These are phyloP conservation scores for Geranium brycei DNA, from an alignment of 345 rosid species.

Conservation along the genomic window DNA sequence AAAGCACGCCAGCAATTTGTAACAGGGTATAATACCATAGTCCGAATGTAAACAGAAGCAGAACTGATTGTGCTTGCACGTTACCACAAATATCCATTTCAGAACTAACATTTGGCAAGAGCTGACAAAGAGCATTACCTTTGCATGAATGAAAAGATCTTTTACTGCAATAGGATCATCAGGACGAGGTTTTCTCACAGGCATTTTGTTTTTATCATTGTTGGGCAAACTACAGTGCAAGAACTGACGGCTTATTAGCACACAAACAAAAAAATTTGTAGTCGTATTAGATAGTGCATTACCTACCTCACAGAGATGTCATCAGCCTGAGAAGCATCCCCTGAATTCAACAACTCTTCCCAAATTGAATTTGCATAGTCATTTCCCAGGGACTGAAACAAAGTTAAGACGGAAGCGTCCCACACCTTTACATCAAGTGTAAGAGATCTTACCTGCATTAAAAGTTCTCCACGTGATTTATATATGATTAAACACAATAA, in stretches of 20 bases:
- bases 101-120: background rate
- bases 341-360: constrained; percentile 56
- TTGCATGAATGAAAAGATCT: constrained; percentile 95
- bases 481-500: background rate
- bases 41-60: background rate
- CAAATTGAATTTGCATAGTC: constrained; percentile 51
- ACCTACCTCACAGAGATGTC: constrained; percentile 30
- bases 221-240: constrained; percentile 34
- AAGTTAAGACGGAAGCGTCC: constrained; percentile 68
- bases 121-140: constrained; percentile 32
- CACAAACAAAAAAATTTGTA: background rate
- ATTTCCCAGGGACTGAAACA: constrained; percentile 71
- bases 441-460: constrained; percentile 84
- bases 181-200: constrained; percentile 53
- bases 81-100: constrained; percentile 10
- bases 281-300: constrained; percentile 10
- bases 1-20: background rate
- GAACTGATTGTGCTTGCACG: background rate
- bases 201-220: constrained; percentile 47
- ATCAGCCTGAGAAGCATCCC: constrained; percentile 42
- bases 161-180: constrained; percentile 69
- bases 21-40: background rate
- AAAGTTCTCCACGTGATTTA: constrained; percentile 8
- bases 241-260: background rate
- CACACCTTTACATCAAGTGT: constrained; percentile 96